Evolutionary conservation across 257 asterid species (phyloP).

Genomic region (Anisodus acutangulus): DNA sequence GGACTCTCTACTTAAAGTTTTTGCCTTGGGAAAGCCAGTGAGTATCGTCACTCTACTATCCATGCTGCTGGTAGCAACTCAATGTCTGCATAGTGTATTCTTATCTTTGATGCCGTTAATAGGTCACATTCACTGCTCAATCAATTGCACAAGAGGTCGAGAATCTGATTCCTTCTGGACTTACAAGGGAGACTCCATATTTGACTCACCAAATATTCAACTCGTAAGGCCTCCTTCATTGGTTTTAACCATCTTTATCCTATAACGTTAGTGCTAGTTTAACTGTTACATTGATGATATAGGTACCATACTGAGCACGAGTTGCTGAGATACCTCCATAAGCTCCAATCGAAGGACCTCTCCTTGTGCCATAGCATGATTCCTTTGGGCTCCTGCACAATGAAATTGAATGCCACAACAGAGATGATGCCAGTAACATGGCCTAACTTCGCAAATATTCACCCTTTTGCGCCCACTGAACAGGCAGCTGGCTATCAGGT

Average conservation of each 20-base stretch:
- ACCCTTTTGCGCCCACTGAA: conserved; percentile 91
- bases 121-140: conserved; percentile 86
- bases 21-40: conserved; percentile 85
- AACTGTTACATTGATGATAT: conserved; percentile 32
- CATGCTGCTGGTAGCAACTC: conserved; percentile 1
- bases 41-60: conserved; percentile 38
- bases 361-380: conserved; percentile 98
- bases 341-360: conserved; percentile 88
- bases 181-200: conserved; percentile 80
- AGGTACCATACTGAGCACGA: conserved; percentile 99
- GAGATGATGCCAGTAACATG: conserved; percentile 99
- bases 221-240: conserved; percentile 62
- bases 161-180: conserved; percentile 73
- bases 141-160: conserved; percentile 86
- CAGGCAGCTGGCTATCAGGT: conserved; percentile 97
- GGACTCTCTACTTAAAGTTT: conserved; percentile 83
- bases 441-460: conserved; percentile 83
- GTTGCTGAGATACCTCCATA: conserved; percentile 82
- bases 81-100: conserved; percentile 6
- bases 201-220: conserved; percentile 85
- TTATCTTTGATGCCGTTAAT: conserved; percentile 21
- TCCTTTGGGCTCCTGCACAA: conserved; percentile 97
- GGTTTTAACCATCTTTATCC: conserved; percentile 4
- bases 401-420: conserved; percentile 93
- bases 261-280: conserved; percentile 29